Evolutionary conservation across 352 stramenopile genomes (phyloP).

Genomic region (Phytopythium helicoides): DNA sequence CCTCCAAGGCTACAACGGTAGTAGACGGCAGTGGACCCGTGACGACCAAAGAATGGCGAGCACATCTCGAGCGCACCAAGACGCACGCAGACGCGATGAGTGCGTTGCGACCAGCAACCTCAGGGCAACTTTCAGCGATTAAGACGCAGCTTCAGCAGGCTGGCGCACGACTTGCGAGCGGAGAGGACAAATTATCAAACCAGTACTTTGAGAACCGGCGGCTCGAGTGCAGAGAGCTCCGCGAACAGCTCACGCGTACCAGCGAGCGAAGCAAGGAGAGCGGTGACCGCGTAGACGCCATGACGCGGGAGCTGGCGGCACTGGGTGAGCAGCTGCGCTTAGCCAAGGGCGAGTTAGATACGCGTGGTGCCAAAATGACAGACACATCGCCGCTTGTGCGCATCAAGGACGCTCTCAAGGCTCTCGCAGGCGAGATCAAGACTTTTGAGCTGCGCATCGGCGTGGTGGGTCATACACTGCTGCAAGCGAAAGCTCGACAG

Average conservation of each 20-base stretch:
- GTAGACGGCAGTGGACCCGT: conserved; percentile 31
- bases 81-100: conserved; percentile 68
- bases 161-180: conserved; percentile 53
- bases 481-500: conserved; percentile 72
- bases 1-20: conserved; percentile 28
- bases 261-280: conserved; percentile 66
- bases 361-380: conserved; percentile 82
- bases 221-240: conserved; percentile 61
- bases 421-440: conserved; percentile 72
- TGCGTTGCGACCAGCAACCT: conserved; percentile 51
- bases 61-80: conserved; percentile 73
- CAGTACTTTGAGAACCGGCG: conserved; percentile 66
- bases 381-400: conserved; percentile 81
- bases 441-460: conserved; percentile 81
- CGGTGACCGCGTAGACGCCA: conserved; percentile 65
- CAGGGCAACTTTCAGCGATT: conserved; percentile 62
- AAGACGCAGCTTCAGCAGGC: conserved; percentile 55
- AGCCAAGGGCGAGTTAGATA: conserved; percentile 77
- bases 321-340: conserved; percentile 75
- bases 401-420: conserved; percentile 85
- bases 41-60: conserved; percentile 69
- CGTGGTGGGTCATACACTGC: conserved; percentile 73
- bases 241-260: conserved; percentile 59
- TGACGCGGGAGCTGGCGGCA: conserved; percentile 72
- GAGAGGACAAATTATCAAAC: conserved; percentile 83